phyloP scores from a whole-genome alignment of 2,329 filamentous ascomycete species.

The Diaporthe amygdali region DNA sequence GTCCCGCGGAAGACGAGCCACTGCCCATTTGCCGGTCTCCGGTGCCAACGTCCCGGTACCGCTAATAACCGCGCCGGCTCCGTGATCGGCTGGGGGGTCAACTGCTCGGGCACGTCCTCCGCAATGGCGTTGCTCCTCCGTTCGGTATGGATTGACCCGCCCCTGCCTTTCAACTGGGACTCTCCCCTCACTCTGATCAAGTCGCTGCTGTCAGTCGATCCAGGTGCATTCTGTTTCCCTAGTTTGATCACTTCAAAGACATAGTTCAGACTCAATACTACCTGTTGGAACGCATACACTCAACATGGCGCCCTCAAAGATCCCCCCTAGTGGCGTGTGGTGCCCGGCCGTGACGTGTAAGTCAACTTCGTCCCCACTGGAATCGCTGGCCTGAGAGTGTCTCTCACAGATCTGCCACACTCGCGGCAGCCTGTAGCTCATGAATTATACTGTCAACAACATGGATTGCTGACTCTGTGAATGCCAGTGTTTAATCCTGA shows the following conservation, averaged over 20 bases:
- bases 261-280: neutral
- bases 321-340: slow-evolving; percentile 38
- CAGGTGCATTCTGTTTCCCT: neutral
- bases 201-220: neutral
- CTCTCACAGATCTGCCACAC: neutral
- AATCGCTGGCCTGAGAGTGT: neutral
- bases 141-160: slow-evolving; percentile 2
- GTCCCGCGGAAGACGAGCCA: neutral
- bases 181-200: neutral
- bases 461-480: neutral
- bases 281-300: neutral
- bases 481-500: slow-evolving; percentile 34
- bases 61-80: slow-evolving; percentile 12
- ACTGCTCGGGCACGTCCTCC: neutral
- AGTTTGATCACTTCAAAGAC: neutral
- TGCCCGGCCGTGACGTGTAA: slow-evolving; percentile 37
- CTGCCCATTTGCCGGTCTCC: neutral
- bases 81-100: slow-evolving; percentile 12
- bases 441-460: too few species aligned
- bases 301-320: slow-evolving; percentile 22
- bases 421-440: neutral
- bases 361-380: neutral
- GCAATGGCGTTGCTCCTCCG: neutral
- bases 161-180: neutral
- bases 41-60: slow-evolving; percentile 3